A percentile compares a stretch with the other conserved stretches of the same genome.
phyloP scores from a whole-genome alignment of 164 flowering plant genomes.

The Euptelea pleiosperma region DNA sequence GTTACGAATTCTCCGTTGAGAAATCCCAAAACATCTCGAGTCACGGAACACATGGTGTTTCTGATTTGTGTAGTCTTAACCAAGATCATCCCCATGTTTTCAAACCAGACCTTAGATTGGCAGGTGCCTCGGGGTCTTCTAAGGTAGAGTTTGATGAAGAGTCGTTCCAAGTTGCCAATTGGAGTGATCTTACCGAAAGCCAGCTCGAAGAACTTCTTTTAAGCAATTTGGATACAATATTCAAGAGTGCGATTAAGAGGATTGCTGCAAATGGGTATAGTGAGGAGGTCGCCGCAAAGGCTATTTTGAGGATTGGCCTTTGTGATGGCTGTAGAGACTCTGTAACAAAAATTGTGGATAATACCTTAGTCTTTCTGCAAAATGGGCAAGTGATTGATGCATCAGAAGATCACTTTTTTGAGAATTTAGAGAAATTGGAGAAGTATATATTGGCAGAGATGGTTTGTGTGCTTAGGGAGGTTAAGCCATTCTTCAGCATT shows the following conservation, averaged over 20 bases:
- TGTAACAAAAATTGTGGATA: slow-evolving; percentile 80
- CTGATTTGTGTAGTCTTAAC: slow-evolving; percentile 47
- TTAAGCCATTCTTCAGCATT: slow-evolving; percentile 76
- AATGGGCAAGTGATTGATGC: slow-evolving; percentile 59
- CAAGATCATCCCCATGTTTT: slow-evolving; percentile 47
- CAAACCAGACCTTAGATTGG: slow-evolving; percentile 53
- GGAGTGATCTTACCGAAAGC: slow-evolving; percentile 79
- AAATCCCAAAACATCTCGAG: slow-evolving; percentile 35
- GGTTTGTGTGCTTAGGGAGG: slow-evolving; percentile 81
- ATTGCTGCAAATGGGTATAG: slow-evolving; percentile 71
- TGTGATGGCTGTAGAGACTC: slow-evolving; percentile 86
- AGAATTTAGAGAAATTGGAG: slow-evolving; percentile 74
- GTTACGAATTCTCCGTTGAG: slow-evolving; percentile 65
- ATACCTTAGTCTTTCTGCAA: slow-evolving; percentile 60
- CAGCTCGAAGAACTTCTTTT: slow-evolving; percentile 80
- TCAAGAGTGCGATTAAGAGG: slow-evolving; percentile 77
- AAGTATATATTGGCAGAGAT: slow-evolving; percentile 81
- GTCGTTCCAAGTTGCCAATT: slow-evolving; percentile 65
- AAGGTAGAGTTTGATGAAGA: slow-evolving; percentile 45
- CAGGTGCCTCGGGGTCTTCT: slow-evolving; percentile 28
- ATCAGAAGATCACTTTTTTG: slow-evolving; percentile 58
- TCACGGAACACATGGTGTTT: slow-evolving; percentile 43
- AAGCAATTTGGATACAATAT: slow-evolving; percentile 71
- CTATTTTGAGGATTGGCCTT: slow-evolving; percentile 75
- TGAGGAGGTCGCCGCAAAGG: slow-evolving; percentile 71